These are phyloP conservation scores for Kazachstania africana DNA, from an alignment of 805 yeast genomes.

Conservation along the genomic window DNA sequence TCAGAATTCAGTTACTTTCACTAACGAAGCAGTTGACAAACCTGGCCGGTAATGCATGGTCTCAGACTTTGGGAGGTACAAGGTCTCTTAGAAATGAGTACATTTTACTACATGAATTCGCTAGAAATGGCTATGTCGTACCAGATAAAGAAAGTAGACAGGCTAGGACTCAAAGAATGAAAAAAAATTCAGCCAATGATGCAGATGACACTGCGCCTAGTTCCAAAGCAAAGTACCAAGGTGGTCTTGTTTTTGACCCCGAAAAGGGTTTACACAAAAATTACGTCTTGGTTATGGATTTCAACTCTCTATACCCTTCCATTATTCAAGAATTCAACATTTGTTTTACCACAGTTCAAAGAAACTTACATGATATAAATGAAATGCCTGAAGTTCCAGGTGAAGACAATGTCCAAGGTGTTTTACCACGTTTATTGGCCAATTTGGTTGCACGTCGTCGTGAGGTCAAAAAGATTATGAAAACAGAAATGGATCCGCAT, in stretches of 20 bases:
- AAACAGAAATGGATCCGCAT: constrained; percentile 51
- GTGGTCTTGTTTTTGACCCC: constrained; percentile 95
- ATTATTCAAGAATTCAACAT: constrained; percentile 95
- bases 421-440: constrained; percentile 72
- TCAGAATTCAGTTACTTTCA: constrained; percentile 74
- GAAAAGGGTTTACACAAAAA: constrained; percentile 88
- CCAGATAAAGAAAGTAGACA: constrained; percentile 65
- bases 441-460: constrained; percentile 84
- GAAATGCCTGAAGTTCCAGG: constrained; percentile 62
- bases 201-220: constrained; percentile 31
- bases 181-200: constrained; percentile 25
- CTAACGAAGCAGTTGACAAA: constrained; percentile 84
- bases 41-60: constrained; percentile 96
- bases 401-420: constrained; percentile 52
- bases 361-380: constrained; percentile 45
- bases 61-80: constrained; percentile 87
- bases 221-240: constrained; percentile 65
- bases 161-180: constrained; percentile 27
- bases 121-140: constrained; percentile 63
- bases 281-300: constrained; percentile 89
- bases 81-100: constrained; percentile 93
- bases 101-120: constrained; percentile 84
- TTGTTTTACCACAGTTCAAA: constrained; percentile 88
- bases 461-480: constrained; percentile 78
- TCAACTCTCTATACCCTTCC: constrained; percentile 93